phyloP scores from a whole-genome alignment of 768 basidiomycete genomes.

The Saitozyma sp. region DNA sequence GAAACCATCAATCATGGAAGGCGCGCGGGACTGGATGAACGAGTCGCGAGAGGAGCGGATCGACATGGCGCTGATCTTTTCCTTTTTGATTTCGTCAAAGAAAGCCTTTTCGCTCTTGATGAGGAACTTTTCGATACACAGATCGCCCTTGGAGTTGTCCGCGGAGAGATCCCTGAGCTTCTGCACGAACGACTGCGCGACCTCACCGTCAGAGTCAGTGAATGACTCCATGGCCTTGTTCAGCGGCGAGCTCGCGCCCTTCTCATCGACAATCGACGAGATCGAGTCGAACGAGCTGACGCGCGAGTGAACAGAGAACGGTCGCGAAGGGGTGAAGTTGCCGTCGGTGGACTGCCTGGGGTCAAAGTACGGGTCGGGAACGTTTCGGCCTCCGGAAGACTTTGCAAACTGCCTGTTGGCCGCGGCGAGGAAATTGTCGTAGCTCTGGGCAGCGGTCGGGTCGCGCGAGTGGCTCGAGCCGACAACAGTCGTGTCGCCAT shows the following conservation, averaged over 20 bases:
- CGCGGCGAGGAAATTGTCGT: slow-evolving; percentile 76
- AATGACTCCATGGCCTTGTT: slow-evolving; percentile 96
- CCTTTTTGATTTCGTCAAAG: slow-evolving; percentile 85
- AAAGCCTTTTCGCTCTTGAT: slow-evolving; percentile 89
- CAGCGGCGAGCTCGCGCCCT: slow-evolving; percentile 75
- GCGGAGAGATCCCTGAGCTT: slow-evolving; percentile 74
- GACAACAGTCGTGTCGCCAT: slow-evolving; percentile 41
- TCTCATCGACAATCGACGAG: slow-evolving; percentile 86
- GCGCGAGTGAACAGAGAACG: slow-evolving; percentile 78
- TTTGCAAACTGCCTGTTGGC: slow-evolving; percentile 81
- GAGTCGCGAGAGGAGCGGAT: slow-evolving; percentile 49
- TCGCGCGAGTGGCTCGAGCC: slow-evolving; percentile 18
- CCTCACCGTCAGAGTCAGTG: slow-evolving; percentile 89
- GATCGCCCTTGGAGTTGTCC: slow-evolving; percentile 84
- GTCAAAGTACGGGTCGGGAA: slow-evolving; percentile 85
- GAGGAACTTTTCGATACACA: slow-evolving; percentile 89
- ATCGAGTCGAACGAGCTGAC: slow-evolving; percentile 87
- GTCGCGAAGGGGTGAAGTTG: slow-evolving; percentile 62
- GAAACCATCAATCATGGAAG: slow-evolving; percentile 51
- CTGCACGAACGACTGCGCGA: slow-evolving; percentile 83
- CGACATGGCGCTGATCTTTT: slow-evolving; percentile 63
- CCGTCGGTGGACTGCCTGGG: slow-evolving; percentile 29
- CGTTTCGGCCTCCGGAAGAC: slow-evolving; percentile 65
- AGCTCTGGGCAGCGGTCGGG: slow-evolving; percentile 56
- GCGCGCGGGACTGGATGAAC: slow-evolving; percentile 46